Percentiles rank a stretch among this genome's conserved stretches.
These are phyloP conservation scores for Trichoderma koningiopsis DNA, from an alignment of 2,329 filamentous ascomycete species.

Conservation along the genomic window DNA sequence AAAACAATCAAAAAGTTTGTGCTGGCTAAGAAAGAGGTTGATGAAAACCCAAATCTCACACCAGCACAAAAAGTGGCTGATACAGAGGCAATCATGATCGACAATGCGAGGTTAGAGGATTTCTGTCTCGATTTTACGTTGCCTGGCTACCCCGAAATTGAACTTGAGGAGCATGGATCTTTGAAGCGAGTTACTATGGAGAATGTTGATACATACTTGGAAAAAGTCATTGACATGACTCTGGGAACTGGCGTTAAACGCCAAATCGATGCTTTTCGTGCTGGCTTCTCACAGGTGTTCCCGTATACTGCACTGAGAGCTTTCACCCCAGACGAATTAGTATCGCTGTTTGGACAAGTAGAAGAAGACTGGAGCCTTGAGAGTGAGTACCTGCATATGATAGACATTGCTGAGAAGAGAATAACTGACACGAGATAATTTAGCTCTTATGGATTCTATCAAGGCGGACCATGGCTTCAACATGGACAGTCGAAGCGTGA, in stretches of 20 bases:
- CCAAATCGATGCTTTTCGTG: conserved; percentile 88
- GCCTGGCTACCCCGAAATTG: conserved; percentile 85
- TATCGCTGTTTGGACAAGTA: conserved; percentile 88
- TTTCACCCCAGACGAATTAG: conserved; percentile 93
- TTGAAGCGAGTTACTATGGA: conserved; percentile 80
- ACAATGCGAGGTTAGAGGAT: conserved; percentile 80
- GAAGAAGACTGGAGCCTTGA: conserved; percentile 98
- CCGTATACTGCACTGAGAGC: conserved; percentile 89
- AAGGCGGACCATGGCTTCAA: conserved; percentile 99
- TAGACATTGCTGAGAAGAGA: background rate
- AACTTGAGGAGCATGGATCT: conserved; percentile 74
- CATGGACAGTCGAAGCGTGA: conserved; percentile 95
- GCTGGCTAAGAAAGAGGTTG: conserved; percentile 77
- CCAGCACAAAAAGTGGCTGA: conserved; percentile 70
- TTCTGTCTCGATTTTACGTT: conserved; percentile 92
- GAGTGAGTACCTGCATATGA: conserved; percentile 62
- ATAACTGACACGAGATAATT: conserved; percentile 28
- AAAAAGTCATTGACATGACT: conserved; percentile 89
- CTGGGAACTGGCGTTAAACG: conserved; percentile 83
- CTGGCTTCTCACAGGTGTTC: conserved; percentile 94
- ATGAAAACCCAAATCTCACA: conserved; percentile 67
- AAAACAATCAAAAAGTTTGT: conserved; percentile 86
- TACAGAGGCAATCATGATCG: conserved; percentile 69
- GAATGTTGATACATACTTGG: conserved; percentile 87
- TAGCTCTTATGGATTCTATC: conserved; percentile 94